Conservation (phyloP, 805 yeast genomes). For the Ogataea minuta region DNA sequence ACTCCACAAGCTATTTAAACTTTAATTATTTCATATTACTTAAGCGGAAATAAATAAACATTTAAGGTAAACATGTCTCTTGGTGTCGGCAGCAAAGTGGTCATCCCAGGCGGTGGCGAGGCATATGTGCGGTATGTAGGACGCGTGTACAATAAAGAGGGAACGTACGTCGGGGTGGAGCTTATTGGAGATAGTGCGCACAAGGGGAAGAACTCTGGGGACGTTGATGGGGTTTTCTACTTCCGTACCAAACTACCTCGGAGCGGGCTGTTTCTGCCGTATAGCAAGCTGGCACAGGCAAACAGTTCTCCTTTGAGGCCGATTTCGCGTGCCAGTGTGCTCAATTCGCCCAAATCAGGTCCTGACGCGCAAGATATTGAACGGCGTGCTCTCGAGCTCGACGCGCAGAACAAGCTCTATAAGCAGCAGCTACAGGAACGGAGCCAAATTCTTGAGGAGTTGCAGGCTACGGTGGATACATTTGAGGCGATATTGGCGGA, state of each 20-base stretch:
- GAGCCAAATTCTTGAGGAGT: constrained; percentile 44
- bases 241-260: constrained; percentile 62
- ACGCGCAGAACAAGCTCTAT: constrained; percentile 16
- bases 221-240: constrained; percentile 66
- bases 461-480: constrained; percentile 48
- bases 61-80: constrained; percentile 5
- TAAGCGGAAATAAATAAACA: constrained; percentile 12
- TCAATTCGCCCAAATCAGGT: constrained; percentile 11
- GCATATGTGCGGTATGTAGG: constrained; percentile 76
- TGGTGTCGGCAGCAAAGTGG: constrained; percentile 15
- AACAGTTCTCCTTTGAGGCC: constrained; percentile 21
- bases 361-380: constrained; percentile 5
- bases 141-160: constrained; percentile 64
- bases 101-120: constrained; percentile 63
- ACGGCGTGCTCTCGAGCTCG: constrained; percentile 6
- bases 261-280: constrained; percentile 74
- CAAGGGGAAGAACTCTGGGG: constrained; percentile 86
- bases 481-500: constrained; percentile 46
- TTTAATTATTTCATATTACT: too few species aligned
- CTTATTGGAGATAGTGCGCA: constrained; percentile 59
- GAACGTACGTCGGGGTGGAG: constrained; percentile 86
- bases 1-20: constrained; percentile 31
- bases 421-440: constrained; percentile 41
- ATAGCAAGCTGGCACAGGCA: constrained; percentile 37
- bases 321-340: constrained; percentile 7